Conservation (phyloP, 108 stramenopile genomes). For the Cyclotella distinguenda region DNA sequence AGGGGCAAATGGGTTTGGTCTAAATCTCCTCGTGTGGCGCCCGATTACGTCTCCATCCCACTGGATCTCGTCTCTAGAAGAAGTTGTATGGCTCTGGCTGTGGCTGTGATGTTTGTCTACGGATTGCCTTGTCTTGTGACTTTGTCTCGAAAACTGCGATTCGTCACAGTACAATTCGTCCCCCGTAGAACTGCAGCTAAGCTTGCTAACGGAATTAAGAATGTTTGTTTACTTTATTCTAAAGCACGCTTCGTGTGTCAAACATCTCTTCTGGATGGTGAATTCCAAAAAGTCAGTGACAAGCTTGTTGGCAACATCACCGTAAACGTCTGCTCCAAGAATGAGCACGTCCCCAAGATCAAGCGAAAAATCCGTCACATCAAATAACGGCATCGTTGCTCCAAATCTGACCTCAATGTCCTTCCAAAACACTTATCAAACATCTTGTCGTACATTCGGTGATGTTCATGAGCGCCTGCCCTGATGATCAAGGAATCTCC, state of each 20-base stretch:
- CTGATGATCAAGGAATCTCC: background rate
- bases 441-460: background rate
- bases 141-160: background rate
- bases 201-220: background rate
- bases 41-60: background rate
- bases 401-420: background rate
- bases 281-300: background rate
- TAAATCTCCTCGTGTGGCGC: background rate
- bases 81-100: background rate
- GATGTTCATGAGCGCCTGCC: background rate
- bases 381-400: background rate
- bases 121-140: background rate
- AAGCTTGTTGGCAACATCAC: background rate
- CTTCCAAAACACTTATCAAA: background rate
- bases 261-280: background rate
- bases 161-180: background rate
- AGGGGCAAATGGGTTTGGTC: background rate
- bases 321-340: background rate
- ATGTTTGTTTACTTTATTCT: background rate
- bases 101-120: background rate
- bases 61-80: background rate
- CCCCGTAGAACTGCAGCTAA: background rate
- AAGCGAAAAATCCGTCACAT: background rate
- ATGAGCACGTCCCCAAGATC: background rate
- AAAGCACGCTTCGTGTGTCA: background rate